Evolutionary conservation across 2,329 filamentous ascomycete species (phyloP).

Genomic region (Diplodia sapinea): DNA sequence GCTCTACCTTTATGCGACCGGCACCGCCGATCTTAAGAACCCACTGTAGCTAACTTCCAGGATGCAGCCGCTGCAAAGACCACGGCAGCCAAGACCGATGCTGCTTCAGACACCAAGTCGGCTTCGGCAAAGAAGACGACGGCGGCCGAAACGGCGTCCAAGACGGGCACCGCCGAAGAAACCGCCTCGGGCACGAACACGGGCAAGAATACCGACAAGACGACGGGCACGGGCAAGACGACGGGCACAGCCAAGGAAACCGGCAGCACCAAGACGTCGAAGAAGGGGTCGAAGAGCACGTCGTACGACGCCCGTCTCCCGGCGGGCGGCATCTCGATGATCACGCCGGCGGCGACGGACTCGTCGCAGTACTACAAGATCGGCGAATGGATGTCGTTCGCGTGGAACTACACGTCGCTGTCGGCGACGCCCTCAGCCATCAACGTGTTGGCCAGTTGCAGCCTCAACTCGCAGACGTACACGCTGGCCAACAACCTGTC

Average conservation of each 20-base stretch:
- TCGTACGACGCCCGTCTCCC: conserved; percentile 60
- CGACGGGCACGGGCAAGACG: conserved; percentile 10
- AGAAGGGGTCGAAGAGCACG: conserved; percentile 31
- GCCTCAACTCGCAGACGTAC: conserved; percentile 63
- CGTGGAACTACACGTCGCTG: conserved; percentile 72
- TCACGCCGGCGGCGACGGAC: conserved; percentile 60
- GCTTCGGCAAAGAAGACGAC: conserved; percentile 2
- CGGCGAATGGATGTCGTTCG: conserved; percentile 66
- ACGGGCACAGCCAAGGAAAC: conserved; percentile 24
- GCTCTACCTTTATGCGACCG: neutral
- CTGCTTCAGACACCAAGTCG: conserved; percentile 14
- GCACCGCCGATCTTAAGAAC: neutral
- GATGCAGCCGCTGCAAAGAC: neutral
- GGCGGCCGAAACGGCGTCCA: conserved; percentile 17
- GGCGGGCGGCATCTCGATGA: conserved; percentile 66
- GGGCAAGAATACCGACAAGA: neutral
- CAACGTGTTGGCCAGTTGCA: conserved; percentile 67
- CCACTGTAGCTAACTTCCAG: neutral
- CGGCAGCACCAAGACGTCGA: conserved; percentile 23
- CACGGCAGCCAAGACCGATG: neutral
- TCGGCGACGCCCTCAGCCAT: conserved; percentile 63
- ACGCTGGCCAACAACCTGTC: conserved; percentile 66
- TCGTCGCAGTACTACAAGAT: conserved; percentile 68
- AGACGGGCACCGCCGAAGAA: neutral
- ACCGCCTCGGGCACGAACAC: neutral